Evolutionary conservation across 371 early-diverging fungal genomes (phyloP), one percentile per base, ranked within the genome.

Genomic region (Zopfochytrium polystomum): DNA sequence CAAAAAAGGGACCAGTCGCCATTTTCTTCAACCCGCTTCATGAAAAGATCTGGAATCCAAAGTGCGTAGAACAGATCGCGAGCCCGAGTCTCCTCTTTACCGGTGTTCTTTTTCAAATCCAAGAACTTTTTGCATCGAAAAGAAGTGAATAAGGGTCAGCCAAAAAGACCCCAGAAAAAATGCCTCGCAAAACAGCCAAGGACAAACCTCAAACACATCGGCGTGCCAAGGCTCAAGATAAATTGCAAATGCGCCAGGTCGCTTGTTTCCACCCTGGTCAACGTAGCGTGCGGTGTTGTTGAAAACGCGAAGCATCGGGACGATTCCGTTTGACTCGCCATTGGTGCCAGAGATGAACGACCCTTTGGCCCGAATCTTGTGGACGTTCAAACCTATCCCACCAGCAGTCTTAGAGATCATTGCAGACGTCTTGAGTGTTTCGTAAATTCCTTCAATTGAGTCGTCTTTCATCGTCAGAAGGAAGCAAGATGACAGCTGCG

Each of bases 191-290:
- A 32, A 26, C 11, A 43, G 20, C 0, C 22, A 49, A 9, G 9
- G 23, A 64, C 54, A 34, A 30, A 74, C 71, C 13, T 93, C 95
- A 76, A 98, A 96, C 15, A 99, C 86, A 73, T 99, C 99, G 3
- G 92, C 84, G 70, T 99, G 99, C 99, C 99, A 99, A 9, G 99
- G 99, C 76, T 99, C 99, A 43, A 99, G 80, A 76, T 95, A 99
- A 68, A 99, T 89, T 55, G 99, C 99, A 78, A 98, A 97, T 5
- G 97, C 95, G n/a, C 98, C 97, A 2, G 97, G 95, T 25, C 99
- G 87, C 82, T 97, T 99, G 80, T 96, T 97, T 44, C 99, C 99
- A 50, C 99, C 99, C 76, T 99, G 99, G 72, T 97, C 96, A 20
- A 99, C 96, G 71, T 97, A 99, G 52, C 96, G 90, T 13, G 96